Base-by-base conservation (phyloP, 2,329 filamentous ascomycete genomes). In the Septoria linicola region DNA sequence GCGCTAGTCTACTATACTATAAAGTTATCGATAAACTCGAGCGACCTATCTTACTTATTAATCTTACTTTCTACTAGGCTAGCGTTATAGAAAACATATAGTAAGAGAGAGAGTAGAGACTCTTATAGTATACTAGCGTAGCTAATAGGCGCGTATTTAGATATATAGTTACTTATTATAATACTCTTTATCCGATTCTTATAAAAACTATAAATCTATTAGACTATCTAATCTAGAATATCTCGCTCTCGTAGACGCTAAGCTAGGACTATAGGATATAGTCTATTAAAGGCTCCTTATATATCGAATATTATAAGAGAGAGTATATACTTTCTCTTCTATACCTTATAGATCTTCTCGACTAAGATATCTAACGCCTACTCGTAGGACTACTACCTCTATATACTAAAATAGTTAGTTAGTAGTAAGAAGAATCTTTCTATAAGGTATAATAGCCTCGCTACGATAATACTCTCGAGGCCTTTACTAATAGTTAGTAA, bases 401-500 rank as follows among this genome's bases (percentile, higher is more conserved):
- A 51, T 13, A 58, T 62, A 14, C 64, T 65, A n/a, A 65, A 63
- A 27, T 69, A 59, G 4, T 47, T 53, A 20, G 39, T 37, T 19
- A 60, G 64, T 4, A 68, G 60, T 20, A 41, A 17, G 8, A 56
- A 17, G 36, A 63, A 41, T 36, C 31, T 56, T 25, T 63, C 60
- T 11, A 49, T 59, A 36, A 56, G 23, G 34, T 58, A 53, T 20
- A 35, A 55, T 6, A 64, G 41, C 25, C 63, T 37, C 27, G 25
- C 46, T 17, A 62, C 59, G n/a, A 66, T 39, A 5, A 68, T 49
- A 27, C 53, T 40, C 11, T 69, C 66, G 16, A 70, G 55, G 3
- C 58, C 50, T 37, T 69, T 68, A 16, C 65, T 59, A 6, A 63
- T 50, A 4, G 62, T 68, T 48, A 64, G 62, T 2, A 67, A 49